phyloP scores from a whole-genome alignment of 208 protist species.

The Zelonia costaricensis region DNA sequence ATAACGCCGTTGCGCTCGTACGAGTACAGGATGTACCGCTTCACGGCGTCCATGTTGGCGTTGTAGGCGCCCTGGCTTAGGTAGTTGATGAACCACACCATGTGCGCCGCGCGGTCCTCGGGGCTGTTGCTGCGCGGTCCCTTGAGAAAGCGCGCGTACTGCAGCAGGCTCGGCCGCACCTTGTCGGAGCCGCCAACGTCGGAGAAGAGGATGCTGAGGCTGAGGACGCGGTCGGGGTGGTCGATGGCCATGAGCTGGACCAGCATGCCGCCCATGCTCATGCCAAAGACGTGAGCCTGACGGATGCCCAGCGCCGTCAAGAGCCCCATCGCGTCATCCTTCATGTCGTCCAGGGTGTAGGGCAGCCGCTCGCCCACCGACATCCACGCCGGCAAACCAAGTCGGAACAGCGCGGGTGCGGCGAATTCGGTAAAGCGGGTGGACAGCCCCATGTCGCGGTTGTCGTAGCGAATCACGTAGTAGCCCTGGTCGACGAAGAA shows the following conservation, averaged over 20 bases:
- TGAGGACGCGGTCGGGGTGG: conserved; percentile 53
- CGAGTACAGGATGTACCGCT: conserved; percentile 26
- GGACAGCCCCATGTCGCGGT: conserved; percentile 68
- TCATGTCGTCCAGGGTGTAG: conserved; percentile 76
- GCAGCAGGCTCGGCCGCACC: conserved; percentile 33
- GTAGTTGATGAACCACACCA: conserved; percentile 41
- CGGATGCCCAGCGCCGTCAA: conserved; percentile 51
- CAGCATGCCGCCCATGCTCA: conserved; percentile 86
- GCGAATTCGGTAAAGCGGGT: conserved; percentile 56
- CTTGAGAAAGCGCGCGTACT: conserved; percentile 36
- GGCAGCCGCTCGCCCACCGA: conserved; percentile 44
- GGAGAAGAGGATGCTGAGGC: conserved; percentile 62
- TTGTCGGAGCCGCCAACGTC: conserved; percentile 43
- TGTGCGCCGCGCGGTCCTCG: conserved; percentile 48
- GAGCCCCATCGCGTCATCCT: conserved; percentile 61
- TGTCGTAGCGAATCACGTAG: conserved; percentile 83
- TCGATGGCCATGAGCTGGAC: conserved; percentile 68
- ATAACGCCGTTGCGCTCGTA: conserved; percentile 35
- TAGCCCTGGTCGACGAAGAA: conserved; percentile 47
- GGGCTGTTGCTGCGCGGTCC: conserved; percentile 41
- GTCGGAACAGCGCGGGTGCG: conserved; percentile 37
- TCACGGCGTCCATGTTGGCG: conserved; percentile 15
- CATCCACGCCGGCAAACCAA: conserved; percentile 46
- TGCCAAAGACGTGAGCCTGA: conserved; percentile 66
- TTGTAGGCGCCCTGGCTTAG: conserved; percentile 42